Evolutionary conservation across 2,329 filamentous ascomycete genomes (phyloP), one percentile per base, ranked within the genome.

Genomic region (Ceratocystis papillata): DNA sequence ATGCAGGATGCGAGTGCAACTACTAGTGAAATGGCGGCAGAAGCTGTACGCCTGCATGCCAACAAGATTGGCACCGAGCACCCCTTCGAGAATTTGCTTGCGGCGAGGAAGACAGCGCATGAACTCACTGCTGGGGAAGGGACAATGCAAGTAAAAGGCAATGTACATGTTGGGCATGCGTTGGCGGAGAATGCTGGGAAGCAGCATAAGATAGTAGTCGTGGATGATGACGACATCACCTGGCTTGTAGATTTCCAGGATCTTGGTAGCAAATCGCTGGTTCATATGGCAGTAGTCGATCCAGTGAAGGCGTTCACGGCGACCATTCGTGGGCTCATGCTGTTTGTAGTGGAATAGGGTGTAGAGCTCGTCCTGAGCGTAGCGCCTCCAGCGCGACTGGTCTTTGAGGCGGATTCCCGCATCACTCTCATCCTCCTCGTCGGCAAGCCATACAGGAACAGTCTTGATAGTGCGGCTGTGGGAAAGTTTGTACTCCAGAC

Each of bases 41-140:
- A 96, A 97, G 75, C 91, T 94, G 78, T 91, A 94, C 6, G 91
- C 94, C 76, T 97, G 93, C 78, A 97, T 96, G 0, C 91, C 92
- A 69, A 97, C 85, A 79, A 97, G 86, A 75, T 96, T 96, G 66
- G 93, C 85, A 20, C 93, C 92, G 53, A 97, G 80, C 60, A 96
- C 86, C 62, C 94, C 94, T 71, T 94, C 90, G 15, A 97, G 79
- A 10, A 97, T 82, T 74, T 96, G 91, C 76, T 96, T 96, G 70
- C 93, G 85, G 69, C 90, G 85, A 46, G 90, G 89, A 66, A 96
- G 79, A 74, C 92, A 96, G 61, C 92, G 85, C 74, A 96, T 84
- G 73, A 96, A 96, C 76, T 97, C 94, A 79, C 90, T 96, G 76
- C 91, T 96, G 44, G 93, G 93, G 76, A 97, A 97, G 0, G 93